Conservation (phyloP, 371 early-diverging fungal genomes). For the Rhizomucor miehei region DNA sequence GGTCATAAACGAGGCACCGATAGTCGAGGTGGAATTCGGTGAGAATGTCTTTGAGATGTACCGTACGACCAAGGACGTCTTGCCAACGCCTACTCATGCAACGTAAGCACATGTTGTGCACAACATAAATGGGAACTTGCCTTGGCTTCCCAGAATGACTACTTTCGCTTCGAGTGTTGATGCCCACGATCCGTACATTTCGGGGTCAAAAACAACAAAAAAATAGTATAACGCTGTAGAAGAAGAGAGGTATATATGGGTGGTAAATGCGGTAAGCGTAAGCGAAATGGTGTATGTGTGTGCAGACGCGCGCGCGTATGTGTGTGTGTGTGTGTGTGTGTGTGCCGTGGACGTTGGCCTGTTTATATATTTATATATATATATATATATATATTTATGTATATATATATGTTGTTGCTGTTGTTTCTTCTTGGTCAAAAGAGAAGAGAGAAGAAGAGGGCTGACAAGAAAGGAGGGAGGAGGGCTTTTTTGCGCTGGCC, state of each 20-base stretch:
- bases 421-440: no score
- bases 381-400: no score
- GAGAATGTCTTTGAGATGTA: constrained; percentile 78
- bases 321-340: no score
- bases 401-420: no score
- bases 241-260: neutral
- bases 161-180: constrained; percentile 73
- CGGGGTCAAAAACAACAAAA: constrained; percentile 1
- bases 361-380: no score
- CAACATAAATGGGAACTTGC: constrained; percentile 23
- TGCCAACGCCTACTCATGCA: constrained; percentile 69
- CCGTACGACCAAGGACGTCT: constrained; percentile 80
- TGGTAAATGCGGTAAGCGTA: neutral
- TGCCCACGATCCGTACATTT: constrained; percentile 27
- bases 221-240: constrained; percentile 2
- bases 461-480: no score
- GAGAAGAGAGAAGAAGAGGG: no score
- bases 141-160: constrained; percentile 72
- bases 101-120: neutral
- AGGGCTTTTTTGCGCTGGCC: no score
- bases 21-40: constrained; percentile 76
- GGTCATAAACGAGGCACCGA: constrained; percentile 81
- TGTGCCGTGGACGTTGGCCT: no score
- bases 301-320: neutral
- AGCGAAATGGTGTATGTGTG: neutral